Percentiles rank a stretch among this genome's conserved stretches.
These are phyloP conservation scores for Rhododendron griersonianum DNA, from an alignment of 148 eudicot species.

Conservation along the genomic window DNA sequence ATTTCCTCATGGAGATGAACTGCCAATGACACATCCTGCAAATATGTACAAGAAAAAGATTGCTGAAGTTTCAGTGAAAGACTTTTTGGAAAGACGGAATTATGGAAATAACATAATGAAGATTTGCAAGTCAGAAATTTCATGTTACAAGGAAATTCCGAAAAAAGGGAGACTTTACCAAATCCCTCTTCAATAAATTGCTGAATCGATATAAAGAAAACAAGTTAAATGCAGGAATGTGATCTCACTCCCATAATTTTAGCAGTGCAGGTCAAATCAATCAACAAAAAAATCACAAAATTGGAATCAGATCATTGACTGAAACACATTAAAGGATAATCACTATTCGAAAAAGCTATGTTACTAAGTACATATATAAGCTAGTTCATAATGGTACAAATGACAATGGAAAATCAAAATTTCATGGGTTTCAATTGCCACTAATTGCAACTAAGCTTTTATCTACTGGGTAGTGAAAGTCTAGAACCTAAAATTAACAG, in stretches of 20 bases:
- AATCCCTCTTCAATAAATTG: constrained; percentile 2
- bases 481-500: background rate
- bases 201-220: background rate
- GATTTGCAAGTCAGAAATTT: background rate
- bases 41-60: constrained; percentile 8
- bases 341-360: background rate
- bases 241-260: background rate
- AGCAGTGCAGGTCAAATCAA: background rate
- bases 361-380: background rate
- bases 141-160: background rate
- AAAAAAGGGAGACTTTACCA: background rate
- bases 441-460: background rate
- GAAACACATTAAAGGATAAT: background rate
- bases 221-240: constrained; percentile 4
- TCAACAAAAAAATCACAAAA: background rate
- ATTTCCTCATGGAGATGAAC: constrained; percentile 15
- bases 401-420: background rate
- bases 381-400: background rate
- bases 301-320: background rate
- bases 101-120: background rate
- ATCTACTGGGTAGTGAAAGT: background rate
- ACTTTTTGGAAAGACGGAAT: background rate
- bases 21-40: constrained; percentile 29
- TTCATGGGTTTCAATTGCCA: background rate
- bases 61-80: background rate